phyloP scores from a whole-genome alignment of 306 rosid species.

The Lablab purpureus region DNA sequence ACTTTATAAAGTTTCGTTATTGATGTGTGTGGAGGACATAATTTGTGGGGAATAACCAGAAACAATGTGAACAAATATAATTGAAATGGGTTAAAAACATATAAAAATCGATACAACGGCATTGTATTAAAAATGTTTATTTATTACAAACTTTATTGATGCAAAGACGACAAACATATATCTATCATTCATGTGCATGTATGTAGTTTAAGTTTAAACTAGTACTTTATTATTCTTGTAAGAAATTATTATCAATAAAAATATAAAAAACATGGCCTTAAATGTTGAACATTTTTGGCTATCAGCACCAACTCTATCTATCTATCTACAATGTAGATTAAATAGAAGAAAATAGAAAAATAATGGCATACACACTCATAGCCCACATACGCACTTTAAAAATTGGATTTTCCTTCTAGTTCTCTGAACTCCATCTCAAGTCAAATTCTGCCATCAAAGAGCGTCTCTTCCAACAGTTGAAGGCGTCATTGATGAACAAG shows the following conservation, averaged over 20 bases:
- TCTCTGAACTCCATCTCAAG: neutral
- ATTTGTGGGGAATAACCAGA: neutral
- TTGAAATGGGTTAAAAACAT: too few relatives aligned
- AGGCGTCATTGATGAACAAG: neutral
- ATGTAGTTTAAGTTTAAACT: too few relatives aligned
- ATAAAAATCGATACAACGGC: too few relatives aligned
- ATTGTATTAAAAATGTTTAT: too few relatives aligned
- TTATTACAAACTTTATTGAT: too few relatives aligned
- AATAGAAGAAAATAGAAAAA: too few relatives aligned
- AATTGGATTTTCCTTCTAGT: neutral
- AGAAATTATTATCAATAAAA: too few relatives aligned
- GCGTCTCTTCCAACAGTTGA: constrained; percentile 14
- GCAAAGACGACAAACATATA: too few relatives aligned
- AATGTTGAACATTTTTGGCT: neutral
- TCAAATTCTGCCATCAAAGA: neutral
- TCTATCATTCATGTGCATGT: too few relatives aligned
- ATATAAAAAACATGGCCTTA: too few relatives aligned
- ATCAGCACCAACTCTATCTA: neutral
- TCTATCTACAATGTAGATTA: too few relatives aligned
- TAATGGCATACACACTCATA: neutral
- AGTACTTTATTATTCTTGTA: too few relatives aligned
- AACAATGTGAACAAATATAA: neutral
- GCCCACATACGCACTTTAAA: neutral
- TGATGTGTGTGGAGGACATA: neutral
- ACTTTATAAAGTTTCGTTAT: neutral